Conservation (phyloP, 805 yeast genomes). For the Teunomyces gatunensis region DNA sequence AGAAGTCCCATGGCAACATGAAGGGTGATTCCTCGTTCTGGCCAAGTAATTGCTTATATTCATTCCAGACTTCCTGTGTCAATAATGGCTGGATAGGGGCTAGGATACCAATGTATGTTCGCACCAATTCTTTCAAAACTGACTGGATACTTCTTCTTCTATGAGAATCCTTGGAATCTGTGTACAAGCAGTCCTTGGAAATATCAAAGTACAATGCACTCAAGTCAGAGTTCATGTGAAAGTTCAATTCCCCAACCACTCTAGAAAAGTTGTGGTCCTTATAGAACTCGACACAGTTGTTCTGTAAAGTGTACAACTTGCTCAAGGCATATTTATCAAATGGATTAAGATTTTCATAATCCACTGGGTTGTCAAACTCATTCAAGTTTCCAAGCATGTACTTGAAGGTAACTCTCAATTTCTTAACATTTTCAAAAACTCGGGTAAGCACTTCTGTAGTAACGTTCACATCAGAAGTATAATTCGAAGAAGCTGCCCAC, state of each 20-base stretch:
- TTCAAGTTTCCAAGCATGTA: slow-evolving; percentile 77
- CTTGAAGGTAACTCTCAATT: slow-evolving; percentile 76
- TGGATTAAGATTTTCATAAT: slow-evolving; percentile 30
- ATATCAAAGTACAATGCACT: slow-evolving; percentile 86
- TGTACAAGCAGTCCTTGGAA: slow-evolving; percentile 80
- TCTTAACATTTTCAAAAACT: slow-evolving; percentile 77
- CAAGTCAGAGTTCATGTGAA: slow-evolving; percentile 69
- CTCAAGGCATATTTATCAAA: slow-evolving; percentile 66
- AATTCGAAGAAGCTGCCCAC: slow-evolving; percentile 89
- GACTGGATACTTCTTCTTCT: slow-evolving; percentile 63
- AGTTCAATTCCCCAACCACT: slow-evolving; percentile 64
- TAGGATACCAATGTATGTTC: slow-evolving; percentile 61
- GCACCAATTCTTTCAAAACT: slow-evolving; percentile 58
- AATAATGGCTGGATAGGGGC: slow-evolving; percentile 82
- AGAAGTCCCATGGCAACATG: slow-evolving; percentile 39
- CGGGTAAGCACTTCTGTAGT: slow-evolving; percentile 71
- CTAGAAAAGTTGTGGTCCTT: slow-evolving; percentile 62
- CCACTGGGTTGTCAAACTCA: slow-evolving; percentile 37
- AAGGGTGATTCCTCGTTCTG: slow-evolving; percentile 42
- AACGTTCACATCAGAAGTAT: slow-evolving; percentile 72
- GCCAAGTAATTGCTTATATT: slow-evolving; percentile 37
- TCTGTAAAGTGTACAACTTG: slow-evolving; percentile 48
- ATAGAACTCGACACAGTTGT: slow-evolving; percentile 44
- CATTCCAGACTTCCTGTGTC: slow-evolving; percentile 86
- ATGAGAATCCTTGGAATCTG: slow-evolving; percentile 49